phyloP scores from a whole-genome alignment of 2,329 filamentous ascomycete species.

The Aureobasidium pullulans region DNA sequence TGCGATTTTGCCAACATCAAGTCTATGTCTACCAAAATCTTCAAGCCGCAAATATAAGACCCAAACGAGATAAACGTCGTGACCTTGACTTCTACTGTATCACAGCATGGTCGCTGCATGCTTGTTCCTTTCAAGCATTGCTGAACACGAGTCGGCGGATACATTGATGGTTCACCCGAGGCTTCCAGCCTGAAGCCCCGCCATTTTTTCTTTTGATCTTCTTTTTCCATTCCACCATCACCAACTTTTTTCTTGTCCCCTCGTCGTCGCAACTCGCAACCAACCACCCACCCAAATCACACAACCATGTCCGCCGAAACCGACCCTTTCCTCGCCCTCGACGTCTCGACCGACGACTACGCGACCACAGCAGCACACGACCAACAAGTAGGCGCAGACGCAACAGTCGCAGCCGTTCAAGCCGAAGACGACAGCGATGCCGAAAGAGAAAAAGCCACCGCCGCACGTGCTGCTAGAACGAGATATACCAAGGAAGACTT shows the following conservation, averaged over 20 bases:
- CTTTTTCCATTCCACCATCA: neutral
- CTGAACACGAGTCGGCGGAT: neutral
- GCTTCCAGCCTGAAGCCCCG: neutral
- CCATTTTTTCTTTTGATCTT: neutral
- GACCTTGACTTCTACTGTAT: neutral
- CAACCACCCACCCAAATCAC: neutral
- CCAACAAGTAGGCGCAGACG: conserved; percentile 4
- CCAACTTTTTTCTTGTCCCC: neutral
- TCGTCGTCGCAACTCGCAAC: neutral
- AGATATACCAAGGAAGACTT: conserved; percentile 28
- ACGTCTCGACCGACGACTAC: conserved; percentile 27
- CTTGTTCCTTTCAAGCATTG: neutral
- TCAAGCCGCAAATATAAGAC: too few species aligned
- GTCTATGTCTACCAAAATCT: too few species aligned
- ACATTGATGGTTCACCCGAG: neutral
- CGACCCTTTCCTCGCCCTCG: conserved; percentile 24
- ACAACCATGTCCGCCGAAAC: conserved; percentile 11
- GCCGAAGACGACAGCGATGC: conserved; percentile 10
- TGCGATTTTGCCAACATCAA: too few species aligned
- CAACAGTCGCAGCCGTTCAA: neutral
- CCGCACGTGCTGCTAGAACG: conserved; percentile 22
- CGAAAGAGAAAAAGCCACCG: conserved; percentile 11
- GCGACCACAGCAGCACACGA: conserved; percentile 25
- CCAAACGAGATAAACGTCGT: too few species aligned
- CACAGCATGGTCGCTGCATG: neutral